A percentile compares a stretch with the other conserved stretches of the same genome.
Evolutionary conservation across 2,329 filamentous ascomycete genomes (phyloP).

Genomic region (Pyrenophora seminiperda): DNA sequence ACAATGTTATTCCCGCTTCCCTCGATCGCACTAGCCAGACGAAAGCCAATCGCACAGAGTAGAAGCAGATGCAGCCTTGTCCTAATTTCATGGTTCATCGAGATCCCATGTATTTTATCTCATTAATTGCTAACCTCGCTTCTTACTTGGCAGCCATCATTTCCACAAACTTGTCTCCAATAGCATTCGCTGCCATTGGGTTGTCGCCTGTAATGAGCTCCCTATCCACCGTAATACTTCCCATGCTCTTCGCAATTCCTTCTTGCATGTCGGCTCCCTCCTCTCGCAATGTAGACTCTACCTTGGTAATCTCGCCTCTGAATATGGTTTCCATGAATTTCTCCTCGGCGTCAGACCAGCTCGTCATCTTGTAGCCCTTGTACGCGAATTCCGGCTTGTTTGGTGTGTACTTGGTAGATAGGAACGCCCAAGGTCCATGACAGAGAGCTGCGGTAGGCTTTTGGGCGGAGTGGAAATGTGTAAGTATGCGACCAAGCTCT

Average conservation of each 20-base stretch:
- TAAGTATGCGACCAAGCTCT: constrained; percentile 52
- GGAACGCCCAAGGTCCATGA: constrained; percentile 54
- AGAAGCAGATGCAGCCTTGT: too few relatives aligned
- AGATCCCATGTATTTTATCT: too few relatives aligned
- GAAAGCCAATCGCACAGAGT: too few relatives aligned
- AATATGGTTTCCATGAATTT: constrained; percentile 53
- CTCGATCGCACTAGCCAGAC: too few relatives aligned
- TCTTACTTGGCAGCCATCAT: constrained; percentile 30
- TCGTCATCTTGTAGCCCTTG: constrained; percentile 54
- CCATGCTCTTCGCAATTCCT: constrained; percentile 48
- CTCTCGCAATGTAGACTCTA: constrained; percentile 47
- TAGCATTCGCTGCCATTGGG: constrained; percentile 40
- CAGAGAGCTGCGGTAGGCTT: constrained; percentile 56
- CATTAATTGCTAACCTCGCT: not conserved
- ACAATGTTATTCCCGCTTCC: too few relatives aligned
- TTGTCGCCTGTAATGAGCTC: constrained; percentile 47
- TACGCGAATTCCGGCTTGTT: constrained; percentile 48
- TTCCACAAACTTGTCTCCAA: constrained; percentile 43
- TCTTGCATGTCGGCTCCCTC: constrained; percentile 54
- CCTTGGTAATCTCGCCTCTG: constrained; percentile 52
- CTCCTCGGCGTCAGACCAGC: constrained; percentile 55
- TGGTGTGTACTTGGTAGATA: constrained; percentile 49
- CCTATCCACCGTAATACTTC: constrained; percentile 51
- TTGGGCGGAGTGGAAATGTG: constrained; percentile 47
- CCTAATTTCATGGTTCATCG: too few relatives aligned